Percentiles rank a stretch among this genome's conserved stretches.
Evolutionary conservation across 305 asterid genomes (phyloP).

Genomic region (Ilex paraguariensis): DNA sequence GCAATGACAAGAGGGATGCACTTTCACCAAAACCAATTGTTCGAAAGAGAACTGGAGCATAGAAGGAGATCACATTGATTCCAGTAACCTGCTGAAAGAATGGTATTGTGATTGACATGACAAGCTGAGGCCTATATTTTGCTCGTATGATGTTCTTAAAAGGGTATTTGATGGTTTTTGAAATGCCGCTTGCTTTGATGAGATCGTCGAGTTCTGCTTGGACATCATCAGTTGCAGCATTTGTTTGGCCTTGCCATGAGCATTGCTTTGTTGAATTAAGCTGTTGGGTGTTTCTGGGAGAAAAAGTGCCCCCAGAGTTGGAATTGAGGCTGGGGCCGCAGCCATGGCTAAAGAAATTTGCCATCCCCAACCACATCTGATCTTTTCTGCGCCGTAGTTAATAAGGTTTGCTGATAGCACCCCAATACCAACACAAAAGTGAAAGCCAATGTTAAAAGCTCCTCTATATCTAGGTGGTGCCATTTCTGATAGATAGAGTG

Average conservation of each 20-base stretch:
- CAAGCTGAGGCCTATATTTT: conserved; percentile 51
- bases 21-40: conserved; percentile 49
- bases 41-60: conserved; percentile 47
- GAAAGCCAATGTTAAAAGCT: conserved; percentile 43
- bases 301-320: conserved; percentile 42
- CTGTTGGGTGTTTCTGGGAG: conserved; percentile 69
- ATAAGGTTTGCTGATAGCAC: conserved; percentile 31
- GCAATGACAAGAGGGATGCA: conserved; percentile 39
- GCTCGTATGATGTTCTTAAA: conserved; percentile 29
- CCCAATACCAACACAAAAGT: conserved; percentile 34
- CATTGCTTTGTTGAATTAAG: conserved; percentile 36
- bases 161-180: conserved; percentile 37
- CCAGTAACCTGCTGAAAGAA: conserved; percentile 62
- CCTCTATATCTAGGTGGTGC: conserved; percentile 50
- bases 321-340: conserved; percentile 37
- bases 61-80: conserved; percentile 52
- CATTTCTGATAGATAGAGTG: conserved; percentile 68
- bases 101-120: conserved; percentile 44
- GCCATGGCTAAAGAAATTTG: conserved; percentile 50
- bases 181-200: conserved; percentile 33
- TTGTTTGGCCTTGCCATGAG: conserved; percentile 29
- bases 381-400: conserved; percentile 37
- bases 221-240: conserved; percentile 39
- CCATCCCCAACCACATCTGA: conserved; percentile 54
- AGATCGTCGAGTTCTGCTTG: conserved; percentile 54